Evolutionary conservation across 306 rosid genomes (phyloP).

Genomic region (Rubus idaeus): DNA sequence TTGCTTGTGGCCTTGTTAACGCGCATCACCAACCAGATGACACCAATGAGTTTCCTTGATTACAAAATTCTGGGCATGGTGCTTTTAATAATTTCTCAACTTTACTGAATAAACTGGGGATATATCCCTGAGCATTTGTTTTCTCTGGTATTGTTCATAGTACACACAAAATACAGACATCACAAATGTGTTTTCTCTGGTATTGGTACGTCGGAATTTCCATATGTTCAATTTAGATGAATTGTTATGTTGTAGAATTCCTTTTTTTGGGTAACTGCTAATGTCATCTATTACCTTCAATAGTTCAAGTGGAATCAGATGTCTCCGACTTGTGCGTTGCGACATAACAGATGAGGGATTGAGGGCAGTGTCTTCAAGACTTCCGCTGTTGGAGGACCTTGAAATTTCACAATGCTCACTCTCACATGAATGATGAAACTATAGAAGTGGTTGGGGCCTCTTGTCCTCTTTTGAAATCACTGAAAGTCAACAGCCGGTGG

Average conservation of each 20-base stretch:
- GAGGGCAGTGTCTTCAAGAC: constrained; percentile 30
- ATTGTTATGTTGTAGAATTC: not conserved
- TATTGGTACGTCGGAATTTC: not conserved
- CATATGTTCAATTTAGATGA: not conserved
- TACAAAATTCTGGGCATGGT: too few species aligned
- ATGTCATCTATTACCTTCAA: not conserved
- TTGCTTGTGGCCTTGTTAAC: too few species aligned
- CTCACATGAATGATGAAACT: constrained; percentile 24
- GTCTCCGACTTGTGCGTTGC: constrained; percentile 44
- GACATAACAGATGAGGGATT: constrained; percentile 44
- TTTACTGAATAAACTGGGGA: not conserved
- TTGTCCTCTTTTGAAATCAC: constrained; percentile 44
- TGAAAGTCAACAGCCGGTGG: constrained; percentile 35
- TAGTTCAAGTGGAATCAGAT: constrained; percentile 43
- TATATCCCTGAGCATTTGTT: not conserved
- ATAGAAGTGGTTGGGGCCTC: constrained; percentile 41
- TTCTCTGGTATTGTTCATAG: not conserved
- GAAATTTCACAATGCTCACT: constrained; percentile 34
- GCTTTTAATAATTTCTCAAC: too few species aligned
- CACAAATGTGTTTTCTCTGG: not conserved
- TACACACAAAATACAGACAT: not conserved
- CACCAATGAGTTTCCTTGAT: too few species aligned
- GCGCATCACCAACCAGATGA: too few species aligned
- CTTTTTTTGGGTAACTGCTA: not conserved
- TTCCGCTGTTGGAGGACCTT: constrained; percentile 55